Base-by-base conservation (phyloP, 140 eudicot species). In the Erigeron philadelphicus region DNA sequence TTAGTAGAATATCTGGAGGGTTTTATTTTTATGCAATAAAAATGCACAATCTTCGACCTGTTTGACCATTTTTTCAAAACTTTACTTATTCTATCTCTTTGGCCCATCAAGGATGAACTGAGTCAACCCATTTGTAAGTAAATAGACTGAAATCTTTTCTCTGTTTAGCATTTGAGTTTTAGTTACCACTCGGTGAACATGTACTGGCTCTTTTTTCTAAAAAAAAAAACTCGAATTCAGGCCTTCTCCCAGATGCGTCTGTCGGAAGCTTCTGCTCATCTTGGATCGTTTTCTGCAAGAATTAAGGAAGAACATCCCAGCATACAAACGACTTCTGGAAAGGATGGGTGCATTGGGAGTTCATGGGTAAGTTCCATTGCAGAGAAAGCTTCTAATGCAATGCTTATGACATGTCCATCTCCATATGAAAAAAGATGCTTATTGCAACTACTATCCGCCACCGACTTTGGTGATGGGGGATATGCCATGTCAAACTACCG, bases 231-330 rank as follows among this genome's bases (percentile, higher is more conserved):
- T 68, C 7, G 21, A 65, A 55, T 75, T 40, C 80, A 92, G 96
- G 98, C 98, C 9, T 89, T 89, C 79, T 89, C 95, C 10, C 98
- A 93, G 76, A 93, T 93, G 98, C 95, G 96, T 48, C 76, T 93
- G 48, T 83, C 95, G 55, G 96, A 93, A 74, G 95, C 98, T 70
- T 83, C 90, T 11, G 95, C 88, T 61, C 98, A 93, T 85, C 80
- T 93, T 45, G 96, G 95, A 46, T 93, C 87, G 31, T 93, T 93
- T 77, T 81, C 98, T 18, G 61, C 82, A 31, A 83, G 95, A 87
- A 84, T 88, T 61, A 93, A 86, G 76, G 98, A 93, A 78, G 98
- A 93, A 66, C 83, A 82, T 49, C 12, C 64, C 64, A 78, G 68
- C 66, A 50, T 77, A 46, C 86, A 76, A 74, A 75, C 82, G 43